These are phyloP conservation scores for Chara braunii DNA, from an alignment of 139 green algal species.

Conservation along the genomic window DNA sequence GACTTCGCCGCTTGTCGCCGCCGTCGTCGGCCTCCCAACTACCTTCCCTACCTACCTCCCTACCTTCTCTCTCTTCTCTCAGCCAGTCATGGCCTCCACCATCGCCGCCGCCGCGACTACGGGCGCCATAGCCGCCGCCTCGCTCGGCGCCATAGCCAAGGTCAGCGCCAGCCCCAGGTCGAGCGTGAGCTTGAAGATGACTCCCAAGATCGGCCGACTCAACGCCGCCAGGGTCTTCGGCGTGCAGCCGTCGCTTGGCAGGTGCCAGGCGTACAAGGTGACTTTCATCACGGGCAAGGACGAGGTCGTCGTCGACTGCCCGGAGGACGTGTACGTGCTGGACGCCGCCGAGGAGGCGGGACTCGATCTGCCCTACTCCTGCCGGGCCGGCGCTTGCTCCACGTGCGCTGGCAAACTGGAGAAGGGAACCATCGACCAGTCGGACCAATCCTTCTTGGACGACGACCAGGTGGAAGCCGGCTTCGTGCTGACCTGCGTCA, in stretches of 20 bases:
- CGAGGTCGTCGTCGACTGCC: constrained; percentile 52
- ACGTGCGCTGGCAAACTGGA: constrained; percentile 69
- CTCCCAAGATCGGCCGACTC: background rate
- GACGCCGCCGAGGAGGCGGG: constrained; percentile 74
- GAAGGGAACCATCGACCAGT: constrained; percentile 71
- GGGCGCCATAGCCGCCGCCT: constrained; percentile 4
- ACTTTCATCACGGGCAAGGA: constrained; percentile 26
- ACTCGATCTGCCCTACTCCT: constrained; percentile 79
- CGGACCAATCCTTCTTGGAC: constrained; percentile 84
- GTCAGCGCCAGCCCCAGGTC: background rate
- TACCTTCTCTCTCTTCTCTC: too few species aligned
- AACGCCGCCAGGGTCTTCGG: background rate
- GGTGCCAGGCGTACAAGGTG: constrained; percentile 33
- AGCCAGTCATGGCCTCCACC: too few species aligned
- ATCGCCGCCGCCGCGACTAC: too few species aligned
- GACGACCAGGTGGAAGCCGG: constrained; percentile 71
- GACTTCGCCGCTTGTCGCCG: too few species aligned
- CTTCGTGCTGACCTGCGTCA: constrained; percentile 86
- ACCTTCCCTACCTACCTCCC: too few species aligned
- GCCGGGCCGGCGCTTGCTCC: constrained; percentile 76
- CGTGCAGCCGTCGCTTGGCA: background rate
- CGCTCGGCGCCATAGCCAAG: constrained; percentile 1
- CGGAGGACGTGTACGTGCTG: constrained; percentile 72
- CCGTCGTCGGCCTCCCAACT: too few species aligned
- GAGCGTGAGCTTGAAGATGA: background rate